phyloP scores from a whole-genome alignment of 129 eudicot genomes.

The Chrysanthemum makinoi region DNA sequence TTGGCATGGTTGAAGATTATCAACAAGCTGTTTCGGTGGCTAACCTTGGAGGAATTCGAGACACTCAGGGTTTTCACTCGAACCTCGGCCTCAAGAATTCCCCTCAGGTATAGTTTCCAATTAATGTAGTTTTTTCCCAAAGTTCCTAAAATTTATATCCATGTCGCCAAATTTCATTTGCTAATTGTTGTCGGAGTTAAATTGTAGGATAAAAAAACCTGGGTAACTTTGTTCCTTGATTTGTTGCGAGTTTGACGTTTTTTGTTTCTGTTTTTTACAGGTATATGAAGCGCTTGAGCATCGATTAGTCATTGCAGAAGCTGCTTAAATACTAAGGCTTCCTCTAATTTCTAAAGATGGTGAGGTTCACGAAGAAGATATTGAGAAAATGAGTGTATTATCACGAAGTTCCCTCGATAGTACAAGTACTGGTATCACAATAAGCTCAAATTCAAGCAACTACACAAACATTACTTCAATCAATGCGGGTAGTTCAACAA shows the following conservation, averaged over 20 bases:
- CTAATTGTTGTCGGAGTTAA: no score
- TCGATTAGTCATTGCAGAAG: constrained; percentile 96
- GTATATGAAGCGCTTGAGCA: constrained; percentile 99
- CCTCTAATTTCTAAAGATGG: constrained; percentile 94
- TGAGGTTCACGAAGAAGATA: constrained; percentile 91
- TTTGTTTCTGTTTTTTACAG: constrained; percentile 27
- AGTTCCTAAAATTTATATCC: not conserved
- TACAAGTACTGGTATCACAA: constrained; percentile 69
- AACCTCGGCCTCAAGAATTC: constrained; percentile 77
- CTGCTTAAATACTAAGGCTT: constrained; percentile 90
- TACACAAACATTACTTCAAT: constrained; percentile 46
- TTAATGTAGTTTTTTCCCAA: not conserved
- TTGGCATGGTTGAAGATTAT: constrained; percentile 91
- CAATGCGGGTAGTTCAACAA: constrained; percentile 39
- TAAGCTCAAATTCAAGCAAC: constrained; percentile 75
- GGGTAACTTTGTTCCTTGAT: not conserved
- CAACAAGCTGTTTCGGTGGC: constrained; percentile 89
- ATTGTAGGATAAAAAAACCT: no score
- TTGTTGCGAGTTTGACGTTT: not conserved
- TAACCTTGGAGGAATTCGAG: constrained; percentile 82
- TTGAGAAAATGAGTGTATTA: constrained; percentile 85
- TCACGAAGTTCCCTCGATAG: constrained; percentile 98
- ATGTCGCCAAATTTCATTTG: not conserved
- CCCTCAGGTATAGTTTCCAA: constrained; percentile 55
- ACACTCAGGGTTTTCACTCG: constrained; percentile 58